Percentiles rank a stretch among this genome's conserved stretches.
These are phyloP conservation scores for Nakataea oryzae DNA, from an alignment of 2,329 filamentous ascomycete genomes.

Conservation along the genomic window DNA sequence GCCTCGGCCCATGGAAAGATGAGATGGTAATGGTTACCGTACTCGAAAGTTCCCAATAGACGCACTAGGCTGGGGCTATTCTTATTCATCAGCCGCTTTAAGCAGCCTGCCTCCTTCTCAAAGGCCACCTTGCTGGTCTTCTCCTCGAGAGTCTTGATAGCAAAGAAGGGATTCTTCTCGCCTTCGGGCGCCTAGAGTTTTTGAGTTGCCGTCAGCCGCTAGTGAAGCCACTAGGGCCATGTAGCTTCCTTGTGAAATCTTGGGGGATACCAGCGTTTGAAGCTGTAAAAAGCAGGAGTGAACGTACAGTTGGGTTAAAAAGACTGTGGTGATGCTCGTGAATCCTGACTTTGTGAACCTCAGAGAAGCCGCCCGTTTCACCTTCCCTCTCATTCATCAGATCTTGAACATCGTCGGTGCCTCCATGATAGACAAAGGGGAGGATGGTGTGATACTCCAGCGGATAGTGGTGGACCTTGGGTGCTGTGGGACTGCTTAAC, in stretches of 20 bases:
- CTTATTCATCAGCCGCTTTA: conserved; percentile 10
- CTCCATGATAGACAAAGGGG: neutral
- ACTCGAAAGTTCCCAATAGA: conserved; percentile 10
- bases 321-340: conserved; percentile 11
- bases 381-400: neutral
- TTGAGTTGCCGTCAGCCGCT: neutral
- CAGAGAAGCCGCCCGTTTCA: neutral
- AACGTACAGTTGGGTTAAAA: neutral
- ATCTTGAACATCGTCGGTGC: neutral
- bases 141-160: neutral
- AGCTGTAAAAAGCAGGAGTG: neutral
- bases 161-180: neutral
- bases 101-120: conserved; percentile 9
- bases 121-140: conserved; percentile 1
- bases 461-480: neutral
- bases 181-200: neutral
- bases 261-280: neutral
- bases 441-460: neutral
- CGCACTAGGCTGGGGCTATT: conserved; percentile 9
- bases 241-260: neutral
- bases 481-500: neutral
- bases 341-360: conserved; percentile 5
- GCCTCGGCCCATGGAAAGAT: conserved; percentile 11
- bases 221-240: neutral
- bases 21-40: conserved; percentile 5